phyloP scores from a whole-genome alignment of 768 basidiomycete genomes.

The Tricholoma terreum region DNA sequence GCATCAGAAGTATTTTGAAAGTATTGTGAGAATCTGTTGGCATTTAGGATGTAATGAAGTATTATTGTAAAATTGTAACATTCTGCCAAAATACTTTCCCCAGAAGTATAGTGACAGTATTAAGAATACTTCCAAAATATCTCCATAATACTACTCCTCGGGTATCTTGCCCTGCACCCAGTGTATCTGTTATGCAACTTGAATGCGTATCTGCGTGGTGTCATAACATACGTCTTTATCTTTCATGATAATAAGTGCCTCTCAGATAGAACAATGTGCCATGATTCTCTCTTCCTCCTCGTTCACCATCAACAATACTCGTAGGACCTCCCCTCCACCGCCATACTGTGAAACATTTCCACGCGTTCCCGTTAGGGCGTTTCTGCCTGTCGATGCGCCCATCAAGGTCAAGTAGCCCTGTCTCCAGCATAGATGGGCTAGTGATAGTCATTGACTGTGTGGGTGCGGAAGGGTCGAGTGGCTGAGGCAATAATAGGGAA shows the following conservation, averaged over 20 bases:
- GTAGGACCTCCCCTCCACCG: slow-evolving; percentile 39
- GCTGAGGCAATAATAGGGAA: slow-evolving; percentile 29
- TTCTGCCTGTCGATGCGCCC: slow-evolving; percentile 41
- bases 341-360: slow-evolving; percentile 58
- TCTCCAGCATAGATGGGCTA: slow-evolving; percentile 49
- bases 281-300: slow-evolving; percentile 43
- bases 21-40: too few relatives aligned
- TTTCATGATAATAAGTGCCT: slow-evolving; percentile 37
- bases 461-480: slow-evolving; percentile 24
- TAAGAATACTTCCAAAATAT: too few relatives aligned
- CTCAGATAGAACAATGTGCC: slow-evolving; percentile 52
- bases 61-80: too few relatives aligned
- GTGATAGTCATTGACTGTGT: slow-evolving; percentile 37
- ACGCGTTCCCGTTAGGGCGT: slow-evolving; percentile 50
- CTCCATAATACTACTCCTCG: too few relatives aligned
- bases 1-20: too few relatives aligned
- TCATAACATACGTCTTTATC: slow-evolving; percentile 6
- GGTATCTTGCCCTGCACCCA: too few relatives aligned
- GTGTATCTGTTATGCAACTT: too few relatives aligned
- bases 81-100: too few relatives aligned
- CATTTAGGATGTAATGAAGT: too few relatives aligned
- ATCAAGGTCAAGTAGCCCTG: slow-evolving; percentile 47
- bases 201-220: neutral
- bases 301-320: slow-evolving; percentile 19
- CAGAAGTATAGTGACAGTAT: too few relatives aligned